phyloP scores from a whole-genome alignment of 176 grass and related monocot genomes.

The Urochloa ruziziensis region DNA sequence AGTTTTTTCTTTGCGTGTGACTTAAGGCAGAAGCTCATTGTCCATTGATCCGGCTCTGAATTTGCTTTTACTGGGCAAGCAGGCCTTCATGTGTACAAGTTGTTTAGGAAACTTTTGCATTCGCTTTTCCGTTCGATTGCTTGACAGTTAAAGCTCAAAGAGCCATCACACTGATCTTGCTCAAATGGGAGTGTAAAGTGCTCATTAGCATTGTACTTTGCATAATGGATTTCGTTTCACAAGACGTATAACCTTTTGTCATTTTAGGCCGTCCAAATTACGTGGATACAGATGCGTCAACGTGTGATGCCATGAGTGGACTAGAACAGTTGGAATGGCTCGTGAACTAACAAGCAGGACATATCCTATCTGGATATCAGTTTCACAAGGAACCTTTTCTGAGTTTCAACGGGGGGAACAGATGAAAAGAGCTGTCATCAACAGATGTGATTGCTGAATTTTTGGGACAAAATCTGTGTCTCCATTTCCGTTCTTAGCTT shows the following conservation, averaged over 20 bases:
- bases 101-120: background rate
- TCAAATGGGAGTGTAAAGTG: background rate
- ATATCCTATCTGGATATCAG: background rate
- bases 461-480: background rate
- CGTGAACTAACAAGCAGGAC: background rate
- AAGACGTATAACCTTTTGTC: background rate
- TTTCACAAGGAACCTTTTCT: background rate
- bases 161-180: background rate
- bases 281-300: background rate
- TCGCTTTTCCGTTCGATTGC: background rate
- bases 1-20: background rate
- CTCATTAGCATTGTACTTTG: background rate
- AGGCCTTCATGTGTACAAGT: background rate
- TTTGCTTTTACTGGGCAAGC: background rate
- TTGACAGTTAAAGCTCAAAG: background rate
- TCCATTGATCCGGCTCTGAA: background rate
- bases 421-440: background rate
- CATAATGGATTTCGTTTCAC: background rate
- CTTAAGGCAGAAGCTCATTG: background rate
- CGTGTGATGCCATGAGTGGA: background rate
- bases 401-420: background rate
- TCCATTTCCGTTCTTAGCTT: background rate
- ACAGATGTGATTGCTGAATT: background rate
- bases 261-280: background rate
- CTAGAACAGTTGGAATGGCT: background rate